A percentile compares a stretch with the other conserved stretches of the same genome.
These are phyloP conservation scores for Primulina huaijiensis DNA, from an alignment of 257 asterid species.

Conservation along the genomic window DNA sequence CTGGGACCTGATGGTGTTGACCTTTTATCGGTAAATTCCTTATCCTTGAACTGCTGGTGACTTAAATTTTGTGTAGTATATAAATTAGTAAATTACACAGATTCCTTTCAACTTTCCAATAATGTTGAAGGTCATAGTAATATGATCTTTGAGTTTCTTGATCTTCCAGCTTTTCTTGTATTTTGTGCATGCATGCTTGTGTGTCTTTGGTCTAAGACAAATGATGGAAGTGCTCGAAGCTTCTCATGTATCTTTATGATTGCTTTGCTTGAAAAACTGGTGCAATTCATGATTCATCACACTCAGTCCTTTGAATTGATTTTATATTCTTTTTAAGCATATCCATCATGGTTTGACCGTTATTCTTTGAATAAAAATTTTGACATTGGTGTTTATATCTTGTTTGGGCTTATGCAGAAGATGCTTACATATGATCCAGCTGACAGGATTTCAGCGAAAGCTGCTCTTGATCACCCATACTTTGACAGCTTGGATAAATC, in stretches of 20 bases:
- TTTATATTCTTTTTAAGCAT: too few relatives aligned
- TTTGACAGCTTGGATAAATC: conserved; percentile 87
- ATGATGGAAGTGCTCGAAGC: too few relatives aligned
- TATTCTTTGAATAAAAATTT: background rate
- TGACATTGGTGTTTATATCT: background rate
- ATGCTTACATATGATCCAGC: conserved; percentile 85
- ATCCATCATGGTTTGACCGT: too few relatives aligned
- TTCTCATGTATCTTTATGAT: too few relatives aligned
- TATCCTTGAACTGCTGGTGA: conserved; percentile 15
- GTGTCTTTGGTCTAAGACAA: too few relatives aligned
- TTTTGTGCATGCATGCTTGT: background rate
- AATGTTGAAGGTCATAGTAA: background rate
- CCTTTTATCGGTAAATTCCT: conserved; percentile 57
- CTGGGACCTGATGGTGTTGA: conserved; percentile 85
- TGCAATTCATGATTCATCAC: too few relatives aligned
- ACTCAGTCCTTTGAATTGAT: too few relatives aligned
- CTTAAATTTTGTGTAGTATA: background rate
- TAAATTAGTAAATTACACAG: too few relatives aligned
- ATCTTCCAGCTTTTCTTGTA: too few relatives aligned
- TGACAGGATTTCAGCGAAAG: conserved; percentile 88
- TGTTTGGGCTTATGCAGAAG: conserved; percentile 47
- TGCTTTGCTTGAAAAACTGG: too few relatives aligned
- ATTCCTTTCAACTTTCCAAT: conserved; percentile 1
- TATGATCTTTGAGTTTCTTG: too few relatives aligned
- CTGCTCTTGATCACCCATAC: conserved; percentile 89